These are phyloP conservation scores for Dryadomyces quercus-mongolicae DNA, from an alignment of 2,329 filamentous ascomycete species.

Conservation along the genomic window DNA sequence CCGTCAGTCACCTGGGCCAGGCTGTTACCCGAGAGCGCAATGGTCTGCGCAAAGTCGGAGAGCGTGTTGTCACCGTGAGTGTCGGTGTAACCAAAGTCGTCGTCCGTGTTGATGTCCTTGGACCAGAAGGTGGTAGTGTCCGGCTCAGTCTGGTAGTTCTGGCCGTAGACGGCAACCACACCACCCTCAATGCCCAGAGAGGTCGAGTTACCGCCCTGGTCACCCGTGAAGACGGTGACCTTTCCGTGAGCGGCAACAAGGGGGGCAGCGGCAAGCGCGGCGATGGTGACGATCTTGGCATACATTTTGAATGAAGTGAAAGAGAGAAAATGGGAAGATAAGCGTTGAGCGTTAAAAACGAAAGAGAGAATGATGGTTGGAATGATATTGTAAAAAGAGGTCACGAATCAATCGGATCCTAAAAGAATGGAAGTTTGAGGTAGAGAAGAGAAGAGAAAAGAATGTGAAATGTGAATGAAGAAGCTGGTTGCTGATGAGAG, in stretches of 20 bases:
- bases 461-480: not conserved
- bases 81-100: slow-evolving; percentile 36
- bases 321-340: not conserved
- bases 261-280: slow-evolving; percentile 38
- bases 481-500: not conserved
- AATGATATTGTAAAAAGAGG: not conserved
- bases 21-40: slow-evolving; percentile 40
- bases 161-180: slow-evolving; percentile 50
- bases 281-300: slow-evolving; percentile 25
- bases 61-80: slow-evolving; percentile 40
- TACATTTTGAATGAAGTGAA: slow-evolving; percentile 17
- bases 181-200: slow-evolving; percentile 35
- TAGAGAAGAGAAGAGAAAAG: not conserved
- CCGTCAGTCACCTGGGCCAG: slow-evolving; percentile 49
- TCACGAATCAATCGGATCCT: not conserved
- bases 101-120: slow-evolving; percentile 32
- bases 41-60: slow-evolving; percentile 27
- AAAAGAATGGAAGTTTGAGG: not conserved
- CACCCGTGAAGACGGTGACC: slow-evolving; percentile 45
- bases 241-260: slow-evolving; percentile 49
- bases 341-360: not conserved
- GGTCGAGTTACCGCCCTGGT: slow-evolving; percentile 44
- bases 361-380: not conserved
- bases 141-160: slow-evolving; percentile 49
- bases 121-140: slow-evolving; percentile 47